These are phyloP conservation scores for Amylocystis lapponica DNA, from an alignment of 768 basidiomycete species.

Conservation along the genomic window DNA sequence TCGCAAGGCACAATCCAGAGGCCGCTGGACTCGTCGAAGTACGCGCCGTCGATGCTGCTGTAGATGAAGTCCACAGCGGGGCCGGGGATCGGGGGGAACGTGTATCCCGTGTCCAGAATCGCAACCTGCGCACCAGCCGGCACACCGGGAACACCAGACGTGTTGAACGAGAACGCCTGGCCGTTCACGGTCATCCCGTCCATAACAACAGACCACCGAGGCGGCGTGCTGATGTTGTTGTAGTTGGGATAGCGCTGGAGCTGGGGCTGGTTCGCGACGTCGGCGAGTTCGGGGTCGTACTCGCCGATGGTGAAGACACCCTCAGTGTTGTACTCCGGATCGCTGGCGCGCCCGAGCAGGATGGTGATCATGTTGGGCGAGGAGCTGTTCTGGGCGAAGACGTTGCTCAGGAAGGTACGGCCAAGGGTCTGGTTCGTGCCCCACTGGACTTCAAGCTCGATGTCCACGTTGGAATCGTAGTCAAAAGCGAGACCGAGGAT, in stretches of 20 bases:
- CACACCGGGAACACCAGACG: constrained; percentile 12
- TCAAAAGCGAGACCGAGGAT: constrained; percentile 78
- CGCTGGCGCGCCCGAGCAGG: constrained; percentile 17
- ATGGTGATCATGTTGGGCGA: constrained; percentile 22
- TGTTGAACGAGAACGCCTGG: constrained; percentile 42
- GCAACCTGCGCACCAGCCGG: constrained; percentile 20
- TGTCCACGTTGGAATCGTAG: constrained; percentile 63
- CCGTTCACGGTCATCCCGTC: constrained; percentile 45
- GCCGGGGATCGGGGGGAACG: constrained; percentile 20
- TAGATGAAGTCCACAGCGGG: constrained; percentile 26
- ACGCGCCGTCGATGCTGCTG: constrained; percentile 22
- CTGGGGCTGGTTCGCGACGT: constrained; percentile 14
- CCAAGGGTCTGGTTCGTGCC: constrained; percentile 13
- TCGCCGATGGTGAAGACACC: constrained; percentile 24
- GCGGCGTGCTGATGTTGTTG: constrained; percentile 36
- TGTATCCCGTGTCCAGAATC: constrained; percentile 25
- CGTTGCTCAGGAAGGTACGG: constrained; percentile 15
- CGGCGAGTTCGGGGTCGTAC: constrained; percentile 15
- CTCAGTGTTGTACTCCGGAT: constrained; percentile 15
- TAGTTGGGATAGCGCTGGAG: constrained; percentile 33
- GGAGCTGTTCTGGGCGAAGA: constrained; percentile 18
- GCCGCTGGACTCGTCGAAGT: constrained; percentile 14
- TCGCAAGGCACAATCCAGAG: constrained; percentile 29
- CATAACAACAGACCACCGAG: constrained; percentile 34
- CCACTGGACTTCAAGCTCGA: constrained; percentile 6